These are phyloP conservation scores for Boechera retrofracta DNA, from an alignment of 345 rosid species.

Conservation along the genomic window DNA sequence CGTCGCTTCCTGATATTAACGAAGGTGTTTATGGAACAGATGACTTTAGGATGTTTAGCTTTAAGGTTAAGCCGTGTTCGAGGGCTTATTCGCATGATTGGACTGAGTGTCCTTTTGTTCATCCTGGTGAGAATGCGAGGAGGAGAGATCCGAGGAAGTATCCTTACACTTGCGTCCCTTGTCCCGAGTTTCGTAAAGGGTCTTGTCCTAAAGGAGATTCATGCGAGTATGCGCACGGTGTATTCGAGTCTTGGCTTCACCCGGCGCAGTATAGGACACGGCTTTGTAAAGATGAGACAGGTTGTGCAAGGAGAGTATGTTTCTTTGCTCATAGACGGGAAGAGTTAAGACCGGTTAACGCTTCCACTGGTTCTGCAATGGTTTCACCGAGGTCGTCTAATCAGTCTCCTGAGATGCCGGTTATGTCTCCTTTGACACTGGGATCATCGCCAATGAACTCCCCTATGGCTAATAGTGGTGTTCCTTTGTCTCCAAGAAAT, in stretches of 20 bases:
- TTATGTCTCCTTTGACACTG: constrained; percentile 62
- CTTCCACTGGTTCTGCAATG: constrained; percentile 96
- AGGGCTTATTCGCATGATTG: constrained; percentile 98
- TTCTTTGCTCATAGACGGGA: constrained; percentile 94
- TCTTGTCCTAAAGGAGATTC: constrained; percentile 87
- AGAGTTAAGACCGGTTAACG: constrained; percentile 89
- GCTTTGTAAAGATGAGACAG: constrained; percentile 95
- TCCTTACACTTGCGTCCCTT: constrained; percentile 93
- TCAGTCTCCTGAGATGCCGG: constrained; percentile 61
- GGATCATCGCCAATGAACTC: constrained; percentile 78
- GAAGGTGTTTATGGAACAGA: constrained; percentile 81
- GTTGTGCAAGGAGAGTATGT: constrained; percentile 89
- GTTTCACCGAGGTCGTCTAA: constrained; percentile 85
- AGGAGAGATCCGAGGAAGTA: constrained; percentile 95
- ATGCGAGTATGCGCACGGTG: constrained; percentile 96
- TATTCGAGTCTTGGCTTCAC: constrained; percentile 98
- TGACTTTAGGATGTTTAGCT: constrained; percentile 92
- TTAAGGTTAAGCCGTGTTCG: constrained; percentile 97
- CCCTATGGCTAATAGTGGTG: constrained; percentile 55
- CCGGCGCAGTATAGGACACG: constrained; percentile 95
- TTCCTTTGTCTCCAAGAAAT: constrained; percentile 73
- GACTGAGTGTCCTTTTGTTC: constrained; percentile 99
- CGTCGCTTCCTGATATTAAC: constrained; percentile 89
- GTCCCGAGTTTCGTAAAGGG: constrained; percentile 98
- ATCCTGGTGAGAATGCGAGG: constrained; percentile 98